Evolutionary conservation across 495 filamentous ascomycete species (phyloP), one percentile per base, ranked within the genome.

Genomic region (Lichenothelia convexa): DNA sequence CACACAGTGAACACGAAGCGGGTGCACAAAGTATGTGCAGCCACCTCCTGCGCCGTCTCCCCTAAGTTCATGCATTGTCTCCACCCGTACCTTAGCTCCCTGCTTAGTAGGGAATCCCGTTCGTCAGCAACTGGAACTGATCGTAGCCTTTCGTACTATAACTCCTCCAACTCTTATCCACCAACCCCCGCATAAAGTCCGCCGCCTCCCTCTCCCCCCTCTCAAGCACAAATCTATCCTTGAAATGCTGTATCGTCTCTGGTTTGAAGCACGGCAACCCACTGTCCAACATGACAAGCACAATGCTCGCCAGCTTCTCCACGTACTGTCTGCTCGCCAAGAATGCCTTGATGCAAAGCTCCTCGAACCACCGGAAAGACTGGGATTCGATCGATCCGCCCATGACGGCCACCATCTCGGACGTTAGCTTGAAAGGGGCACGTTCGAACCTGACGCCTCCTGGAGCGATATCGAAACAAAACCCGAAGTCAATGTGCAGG

Each of bases 331-430:
- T 67, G n/a, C 74, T 78, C 7, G 87, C 91, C 23, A 99, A 62
- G 65, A 93, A 99, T 4, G 85, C 73, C 62, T 99, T 99, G 49
- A 95, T 70, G 49, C 80, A 86, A 17, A 99, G 67, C 49, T 93
- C 86, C 59, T 95, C 91, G 44, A 99, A 99, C 73, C 83, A 91
- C 34, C 75, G 75, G 62, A 89, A 99, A 1, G 86, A 60, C 49
- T 94, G 91, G 15, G 87, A 80, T 18, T 70, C 73, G 0, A 73
- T 78, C 1, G 63, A 61, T 27, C 87, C 85, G 18, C 91, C 86
- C 87, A 99, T 99, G 39, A 99, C 91, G 12, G 84, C 78, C 26
- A 99, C 68, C 91, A 99, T 99, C 51, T 99, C 91, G 8, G 73
- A 70, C 0, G 91, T 95, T 34, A 99, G 69, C 58, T 99, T 99